Evolutionary conservation across 140 eudicot genomes (phyloP).

Genomic region (Cichorium intybus): DNA sequence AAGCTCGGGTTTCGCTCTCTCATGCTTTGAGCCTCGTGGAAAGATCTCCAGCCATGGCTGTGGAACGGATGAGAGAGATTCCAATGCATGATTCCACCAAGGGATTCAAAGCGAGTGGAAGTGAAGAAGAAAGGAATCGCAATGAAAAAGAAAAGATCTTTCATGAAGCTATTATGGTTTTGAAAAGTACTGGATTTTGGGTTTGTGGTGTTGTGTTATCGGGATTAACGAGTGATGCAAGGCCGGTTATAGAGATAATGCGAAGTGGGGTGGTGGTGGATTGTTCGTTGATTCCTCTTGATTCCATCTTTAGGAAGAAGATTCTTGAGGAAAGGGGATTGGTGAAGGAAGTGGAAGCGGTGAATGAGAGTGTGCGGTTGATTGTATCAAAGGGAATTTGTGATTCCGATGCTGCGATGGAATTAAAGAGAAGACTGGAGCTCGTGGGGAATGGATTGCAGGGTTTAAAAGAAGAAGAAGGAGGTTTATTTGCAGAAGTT

Average conservation of each 20-base stretch:
- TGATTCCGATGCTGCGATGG: conserved; percentile 27
- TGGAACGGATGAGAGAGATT: conserved; percentile 19
- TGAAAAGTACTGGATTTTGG: conserved; percentile 39
- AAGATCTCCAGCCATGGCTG: conserved; percentile 13
- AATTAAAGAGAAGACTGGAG: conserved; percentile 50
- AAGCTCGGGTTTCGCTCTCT: conserved; percentile 37
- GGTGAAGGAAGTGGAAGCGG: conserved; percentile 45
- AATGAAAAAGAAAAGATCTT: conserved; percentile 39
- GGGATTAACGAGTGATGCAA: conserved; percentile 33
- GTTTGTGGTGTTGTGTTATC: conserved; percentile 46
- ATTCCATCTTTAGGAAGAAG: conserved; percentile 27
- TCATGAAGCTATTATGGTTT: conserved; percentile 47
- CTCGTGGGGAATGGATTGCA: conserved; percentile 34
- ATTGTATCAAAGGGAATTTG: conserved; percentile 17
- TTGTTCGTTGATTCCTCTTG: conserved; percentile 25
- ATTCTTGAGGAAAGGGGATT: conserved; percentile 20
- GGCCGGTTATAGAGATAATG: conserved; percentile 20
- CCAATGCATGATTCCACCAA: conserved; percentile 12
- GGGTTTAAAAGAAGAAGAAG: conserved; percentile 36
- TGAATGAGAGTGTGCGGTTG: conserved; percentile 34
- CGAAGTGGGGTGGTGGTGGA: not conserved
- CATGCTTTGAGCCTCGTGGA: conserved; percentile 41
- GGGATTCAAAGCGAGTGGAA: conserved; percentile 16
- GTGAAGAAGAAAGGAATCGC: not conserved
- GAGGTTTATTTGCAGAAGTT: conserved; percentile 40